Conservation (phyloP, 768 basidiomycete genomes). For the Rhodosporidiobolus sp. region DNA sequence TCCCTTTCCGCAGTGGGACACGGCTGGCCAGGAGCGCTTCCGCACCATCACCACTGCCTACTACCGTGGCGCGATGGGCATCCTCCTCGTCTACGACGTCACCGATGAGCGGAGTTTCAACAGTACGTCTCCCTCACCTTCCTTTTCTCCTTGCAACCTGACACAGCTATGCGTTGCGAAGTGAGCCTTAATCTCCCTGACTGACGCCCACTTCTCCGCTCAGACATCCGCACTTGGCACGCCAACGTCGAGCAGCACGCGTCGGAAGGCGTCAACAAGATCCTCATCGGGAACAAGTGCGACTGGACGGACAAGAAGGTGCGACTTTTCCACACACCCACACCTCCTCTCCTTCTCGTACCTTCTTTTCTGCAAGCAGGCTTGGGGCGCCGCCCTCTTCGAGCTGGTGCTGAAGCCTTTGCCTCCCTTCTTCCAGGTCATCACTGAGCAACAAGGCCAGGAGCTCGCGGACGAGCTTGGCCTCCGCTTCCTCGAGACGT, state of each 20-base stretch:
- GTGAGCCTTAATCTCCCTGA: background rate
- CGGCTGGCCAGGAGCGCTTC: conserved; percentile 97
- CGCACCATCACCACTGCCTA: conserved; percentile 98
- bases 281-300: conserved; percentile 97
- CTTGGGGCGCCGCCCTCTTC: too few species aligned
- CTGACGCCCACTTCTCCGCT: conserved; percentile 17
- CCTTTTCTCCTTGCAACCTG: background rate
- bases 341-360: background rate
- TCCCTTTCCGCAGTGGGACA: conserved; percentile 74
- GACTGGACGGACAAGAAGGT: conserved; percentile 92
- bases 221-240: conserved; percentile 98
- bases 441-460: conserved; percentile 86
- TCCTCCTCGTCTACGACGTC: conserved; percentile 89
- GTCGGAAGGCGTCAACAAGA: conserved; percentile 98
- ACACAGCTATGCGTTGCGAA: background rate
- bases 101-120: conserved; percentile 93
- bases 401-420: background rate
- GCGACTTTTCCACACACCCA: too few species aligned
- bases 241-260: conserved; percentile 97
- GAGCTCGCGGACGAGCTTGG: conserved; percentile 89
- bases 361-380: too few species aligned
- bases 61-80: conserved; percentile 98
- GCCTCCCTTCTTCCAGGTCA: conserved; percentile 51
- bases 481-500: conserved; percentile 96
- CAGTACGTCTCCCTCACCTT: conserved; percentile 59